A percentile compares a stretch with the other conserved stretches of the same genome.
These are phyloP conservation scores for Phytophthora pluvialis DNA, from an alignment of 352 stramenopile species.

Conservation along the genomic window DNA sequence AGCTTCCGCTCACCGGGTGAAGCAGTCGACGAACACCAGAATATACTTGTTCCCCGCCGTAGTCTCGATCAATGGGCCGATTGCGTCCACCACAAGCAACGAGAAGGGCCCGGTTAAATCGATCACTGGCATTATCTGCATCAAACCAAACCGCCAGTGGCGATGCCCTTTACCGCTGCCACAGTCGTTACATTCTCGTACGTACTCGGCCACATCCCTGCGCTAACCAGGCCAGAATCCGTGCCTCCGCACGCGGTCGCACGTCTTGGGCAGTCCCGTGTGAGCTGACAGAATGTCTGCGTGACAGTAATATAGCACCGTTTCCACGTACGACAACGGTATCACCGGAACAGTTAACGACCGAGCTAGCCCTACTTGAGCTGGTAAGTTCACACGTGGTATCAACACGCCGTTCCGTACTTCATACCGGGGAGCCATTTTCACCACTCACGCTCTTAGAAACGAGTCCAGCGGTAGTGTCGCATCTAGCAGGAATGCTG, in stretches of 20 bases:
- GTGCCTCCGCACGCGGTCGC: neutral
- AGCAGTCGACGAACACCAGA: constrained; percentile 1
- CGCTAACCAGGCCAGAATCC: too few relatives aligned
- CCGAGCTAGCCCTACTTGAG: constrained; percentile 1
- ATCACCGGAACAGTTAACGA: constrained; percentile 7
- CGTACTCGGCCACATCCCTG: too few relatives aligned
- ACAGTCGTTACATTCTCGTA: too few relatives aligned
- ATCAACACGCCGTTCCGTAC: constrained; percentile 8
- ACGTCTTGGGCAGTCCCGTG: constrained; percentile 3
- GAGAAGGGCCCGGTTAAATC: too few relatives aligned
- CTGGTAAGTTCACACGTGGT: constrained; percentile 3
- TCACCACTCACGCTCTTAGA: neutral
- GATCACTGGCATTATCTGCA: too few relatives aligned
- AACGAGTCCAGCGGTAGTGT: constrained; percentile 11
- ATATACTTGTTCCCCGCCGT: neutral
- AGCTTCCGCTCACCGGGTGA: neutral
- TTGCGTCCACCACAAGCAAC: neutral
- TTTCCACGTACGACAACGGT: constrained; percentile 7
- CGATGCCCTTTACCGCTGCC: too few relatives aligned
- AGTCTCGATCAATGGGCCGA: neutral
- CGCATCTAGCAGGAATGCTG: constrained; percentile 1
- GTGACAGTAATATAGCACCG: constrained; percentile 20
- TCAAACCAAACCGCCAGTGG: too few relatives aligned
- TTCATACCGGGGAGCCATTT: neutral
- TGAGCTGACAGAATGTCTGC: constrained; percentile 4